Base-by-base conservation (phyloP, 257 asterid species). In the Primulina eburnea region DNA sequence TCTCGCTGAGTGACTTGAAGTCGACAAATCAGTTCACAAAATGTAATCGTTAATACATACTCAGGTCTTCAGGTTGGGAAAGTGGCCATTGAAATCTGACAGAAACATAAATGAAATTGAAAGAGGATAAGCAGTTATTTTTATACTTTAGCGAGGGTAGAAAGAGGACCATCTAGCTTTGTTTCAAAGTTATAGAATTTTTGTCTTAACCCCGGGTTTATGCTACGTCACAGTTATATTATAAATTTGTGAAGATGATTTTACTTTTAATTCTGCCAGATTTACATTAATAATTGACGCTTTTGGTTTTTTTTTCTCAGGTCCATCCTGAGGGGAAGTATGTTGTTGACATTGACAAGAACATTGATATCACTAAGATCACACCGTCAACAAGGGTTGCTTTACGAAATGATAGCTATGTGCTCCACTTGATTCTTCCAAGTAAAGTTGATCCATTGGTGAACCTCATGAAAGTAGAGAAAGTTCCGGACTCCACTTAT, bases 311-410 rank as follows among this genome's bases (percentile, higher is more conserved):
- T 9, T 67, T 12, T 33, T 33, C 53, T 58, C 69, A 83, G 85
- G 88, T 83, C 28, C 89, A 84, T 70, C 89, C 88, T 9, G 89
- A 84, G 72, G 92, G 92, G 64, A 87, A 84, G 64, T 87, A 84
- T 69, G 90, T 86, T 24, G 97, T 90, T 62, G 97, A 90, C 78
- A 89, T 87, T 69, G 99, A 89, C 82, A 93, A 93, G 79, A 87
- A 80, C 80, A 90, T 93, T 62, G 97, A 93, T 80, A 86, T 89
- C 65, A 90, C 96, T 57, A 90, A 87, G 86, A 91, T 93, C 64
- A 86, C 96, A 28, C 99, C 99, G 69, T 89, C 97, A 67, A 90
- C 91, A 21, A 84, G 99, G 82, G 99, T 93, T 75, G 97, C 99
- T 43, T 81, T 93, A 67, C 96, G 92, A 43, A 93, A 89, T 78